Evolutionary conservation across 140 eudicot genomes (phyloP), one percentile per base, ranked within the genome.

Genomic region (Ambrosia hybrid): DNA sequence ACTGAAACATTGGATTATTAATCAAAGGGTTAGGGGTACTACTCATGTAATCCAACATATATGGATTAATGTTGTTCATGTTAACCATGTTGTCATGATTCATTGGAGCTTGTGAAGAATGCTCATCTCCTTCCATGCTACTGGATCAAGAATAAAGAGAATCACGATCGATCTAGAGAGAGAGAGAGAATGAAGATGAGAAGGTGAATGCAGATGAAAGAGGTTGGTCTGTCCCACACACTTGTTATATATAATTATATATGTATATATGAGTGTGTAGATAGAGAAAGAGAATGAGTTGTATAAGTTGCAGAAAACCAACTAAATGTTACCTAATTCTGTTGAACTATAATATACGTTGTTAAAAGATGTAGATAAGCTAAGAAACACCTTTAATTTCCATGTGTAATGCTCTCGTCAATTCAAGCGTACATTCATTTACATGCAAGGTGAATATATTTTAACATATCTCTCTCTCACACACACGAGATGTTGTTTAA

Each of bases 91-190:
- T 57, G 67, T 75, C 71, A 69, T 30, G 34, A 30, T 71, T 81
- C 67, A 59, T 43, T 21, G 71, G 71, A 59, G 70, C 82, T 37
- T 75, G 82, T 65, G 76, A 65, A 46, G 79, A 37, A 55, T 67
- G 81, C 61, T 80, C 88, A 11, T 80, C 81, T 73, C 91, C 86
- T 87, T 87, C 92, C 92, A 87, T 83, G 67, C 9, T 83, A 64
- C 9, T 52, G 0, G 73, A 74, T 51, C 51, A 0, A 39, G 39
- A 38, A 56, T 46, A 46, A 4, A 6, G 10, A 9, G 2, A 46
- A 46, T 46, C 43, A 38, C 43, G 46, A 48, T 41, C 9, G 3
- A 66, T 16, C 13, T 14, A 16, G 34, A 68, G 9, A 52, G n/a
- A 34, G 33, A 76, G 69, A 67, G 62, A 43, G 52, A n/a, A 30